Evolutionary conservation across 495 filamentous ascomycete genomes (phyloP).

Genomic region (Lepidopterella palustris): DNA sequence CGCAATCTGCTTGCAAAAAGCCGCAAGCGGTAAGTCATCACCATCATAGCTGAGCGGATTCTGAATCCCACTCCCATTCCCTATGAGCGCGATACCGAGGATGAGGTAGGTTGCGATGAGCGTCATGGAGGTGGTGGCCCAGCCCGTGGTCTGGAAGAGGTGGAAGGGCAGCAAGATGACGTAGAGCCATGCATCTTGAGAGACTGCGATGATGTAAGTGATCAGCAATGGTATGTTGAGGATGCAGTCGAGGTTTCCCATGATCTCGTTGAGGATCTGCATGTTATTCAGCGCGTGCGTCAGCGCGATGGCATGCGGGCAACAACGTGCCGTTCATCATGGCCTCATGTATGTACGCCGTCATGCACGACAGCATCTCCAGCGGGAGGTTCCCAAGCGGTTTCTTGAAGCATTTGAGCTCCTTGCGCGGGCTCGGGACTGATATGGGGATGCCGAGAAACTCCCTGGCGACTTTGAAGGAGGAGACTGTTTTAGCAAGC

Average conservation of each 20-base stretch:
- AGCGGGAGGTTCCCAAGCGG: conserved; percentile 35
- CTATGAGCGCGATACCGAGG: conserved; percentile 68
- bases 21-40: conserved; percentile 76
- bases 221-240: conserved; percentile 78
- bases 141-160: conserved; percentile 53
- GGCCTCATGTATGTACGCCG: conserved; percentile 29
- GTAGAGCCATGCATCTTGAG: conserved; percentile 85
- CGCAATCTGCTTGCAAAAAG: conserved; percentile 65
- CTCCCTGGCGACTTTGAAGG: conserved; percentile 19
- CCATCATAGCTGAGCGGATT: conserved; percentile 85
- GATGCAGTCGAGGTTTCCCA: conserved; percentile 71
- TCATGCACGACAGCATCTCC: conserved; percentile 31
- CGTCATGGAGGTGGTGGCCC: conserved; percentile 80
- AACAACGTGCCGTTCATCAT: conserved; percentile 48
- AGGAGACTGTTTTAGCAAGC: conserved; percentile 40
- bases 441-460: conserved; percentile 32
- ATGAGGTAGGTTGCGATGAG: conserved; percentile 78
- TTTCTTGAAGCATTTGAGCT: conserved; percentile 26
- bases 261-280: conserved; percentile 60
- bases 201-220: conserved; percentile 79
- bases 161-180: conserved; percentile 81
- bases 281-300: conserved; percentile 33
- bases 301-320: conserved; percentile 36
- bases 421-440: conserved; percentile 28
- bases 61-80: conserved; percentile 79